Evolutionary conservation across 306 rosid species (phyloP), one percentile per base, ranked within the genome.

Genomic region (Cucumis hystrix): DNA sequence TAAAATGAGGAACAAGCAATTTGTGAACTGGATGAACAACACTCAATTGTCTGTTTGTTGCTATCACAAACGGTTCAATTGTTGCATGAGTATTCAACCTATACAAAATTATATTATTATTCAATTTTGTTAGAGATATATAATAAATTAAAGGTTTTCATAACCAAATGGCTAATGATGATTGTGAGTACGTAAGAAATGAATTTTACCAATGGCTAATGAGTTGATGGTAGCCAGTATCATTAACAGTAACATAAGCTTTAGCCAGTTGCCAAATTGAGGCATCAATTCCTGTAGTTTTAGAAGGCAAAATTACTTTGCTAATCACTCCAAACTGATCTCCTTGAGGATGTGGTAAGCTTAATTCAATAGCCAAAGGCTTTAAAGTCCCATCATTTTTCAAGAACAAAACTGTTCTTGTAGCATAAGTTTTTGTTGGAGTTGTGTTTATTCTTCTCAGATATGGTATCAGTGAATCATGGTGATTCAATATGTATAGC

Each of bases 221-320:
- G 18, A 94, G 97, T 37, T 90, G 88, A 80, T 94, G 98, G 67
- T 83, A 78, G 52, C 97, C 97, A 0, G 94, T 87, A 79, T 90
- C 96, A 4, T 88, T 89, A 20, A 88, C 83, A 28, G 83, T 79
- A 14, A 89, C 98, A 76, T 87, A 91, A 77, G 92, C 97, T 83
- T 94, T 91, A 14, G 97, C 98, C 23, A 91, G 71, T 52, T 85
- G 89, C 98, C 98, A 91, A 8, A 86, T 54, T 40, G 88, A 82
- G 59, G 78, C 79, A 65, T 89, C 87, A 43, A 90, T 83, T 11
- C 93, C 94, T 33, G 82, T 33, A 49, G 25, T 23, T 23, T 88
- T 75, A 8, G 88, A 87, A 15, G 93, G 93, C 7, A 78, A 62
- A 85, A 71, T 81, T 30, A 94, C 92, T 79, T 81, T 81, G 78